Evolutionary conservation across 768 basidiomycete species (phyloP), one percentile per base, ranked within the genome.

Genomic region (Russula dissimulans): DNA sequence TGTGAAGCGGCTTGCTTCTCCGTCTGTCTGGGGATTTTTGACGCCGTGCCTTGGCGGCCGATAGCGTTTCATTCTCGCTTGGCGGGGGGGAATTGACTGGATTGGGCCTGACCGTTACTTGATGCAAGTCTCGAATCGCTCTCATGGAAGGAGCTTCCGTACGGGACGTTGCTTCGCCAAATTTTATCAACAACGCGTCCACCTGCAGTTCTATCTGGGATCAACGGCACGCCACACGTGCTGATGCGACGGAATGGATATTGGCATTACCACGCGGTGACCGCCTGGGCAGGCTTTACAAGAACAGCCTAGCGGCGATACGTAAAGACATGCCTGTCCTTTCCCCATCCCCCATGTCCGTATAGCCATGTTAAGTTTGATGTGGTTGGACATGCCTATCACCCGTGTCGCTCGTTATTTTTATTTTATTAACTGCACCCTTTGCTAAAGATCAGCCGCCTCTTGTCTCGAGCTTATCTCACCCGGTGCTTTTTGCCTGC

Each of bases 211-310:
- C 54, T 38, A 44, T 45, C 44, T 46, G 44, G 34, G 55, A 61
- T 48, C 55, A 56, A 52, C 38, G 55, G 29, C 49, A 52, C 42
- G 9, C 44, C n/a, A 52, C 60, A 56, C 60, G 60, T 56, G 60
- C 49, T 46, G 55, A 56, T 46, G 55, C 22, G 22, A 49, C 44
- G 18, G 60, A 51, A 56, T 12, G 55, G 32, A 55, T 55, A 49
- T 18, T 55, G 41, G 9, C 47, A 61, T 18, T 34, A 56, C 34
- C 60, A 52, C 36, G 60, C 55, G 55, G 60, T 26, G 32, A 32
- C 55, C 49, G 43, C 49, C 38, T 52, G 55, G 31, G 9, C 15
- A 17, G n/a, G 49, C 11, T 22, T 22, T 39, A 39, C 55, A 45
- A 26, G 49, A 51, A 10, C 49, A 46, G 55, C 44, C 38, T 49